These are phyloP conservation scores for Candida pseudofarinosa DNA, from an alignment of 805 yeast genomes.

Conservation along the genomic window DNA sequence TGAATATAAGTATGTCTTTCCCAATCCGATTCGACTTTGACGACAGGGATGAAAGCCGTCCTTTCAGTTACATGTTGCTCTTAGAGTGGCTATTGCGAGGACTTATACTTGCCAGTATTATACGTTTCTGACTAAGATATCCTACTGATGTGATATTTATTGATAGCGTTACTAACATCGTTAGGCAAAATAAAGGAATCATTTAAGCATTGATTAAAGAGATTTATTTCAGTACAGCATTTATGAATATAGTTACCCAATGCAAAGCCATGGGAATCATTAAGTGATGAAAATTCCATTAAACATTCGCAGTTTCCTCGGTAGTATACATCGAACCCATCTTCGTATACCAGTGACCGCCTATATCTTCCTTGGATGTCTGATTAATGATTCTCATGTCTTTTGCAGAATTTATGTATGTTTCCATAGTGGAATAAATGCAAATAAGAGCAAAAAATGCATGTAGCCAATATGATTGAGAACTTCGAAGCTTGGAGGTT, in stretches of 20 bases:
- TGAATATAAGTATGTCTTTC: slow-evolving; percentile 64
- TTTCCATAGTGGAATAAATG: no score
- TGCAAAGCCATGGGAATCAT: background rate
- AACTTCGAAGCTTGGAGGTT: no score
- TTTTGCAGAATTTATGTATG: no score
- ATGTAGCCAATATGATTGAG: no score
- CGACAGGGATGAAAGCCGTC: slow-evolving; percentile 71
- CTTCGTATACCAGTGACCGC: slow-evolving; percentile 86
- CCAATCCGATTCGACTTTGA: slow-evolving; percentile 92
- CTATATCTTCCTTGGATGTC: slow-evolving; percentile 90
- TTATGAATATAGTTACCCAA: slow-evolving; percentile 1
- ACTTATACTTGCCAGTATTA: slow-evolving; percentile 89
- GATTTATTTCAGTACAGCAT: slow-evolving; percentile 8
- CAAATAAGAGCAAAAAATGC: no score
- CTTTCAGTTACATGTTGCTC: slow-evolving; percentile 32
- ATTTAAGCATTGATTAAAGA: slow-evolving; percentile 25
- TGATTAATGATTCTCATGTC: slow-evolving; percentile 39
- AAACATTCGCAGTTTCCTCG: slow-evolving; percentile 96
- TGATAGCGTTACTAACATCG: background rate
- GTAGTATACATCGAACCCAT: slow-evolving; percentile 87
- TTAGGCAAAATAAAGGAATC: slow-evolving; percentile 11
- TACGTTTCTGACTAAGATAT: slow-evolving; percentile 54
- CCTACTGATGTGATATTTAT: background rate
- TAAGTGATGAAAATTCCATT: slow-evolving; percentile 72
- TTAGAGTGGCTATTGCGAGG: slow-evolving; percentile 38